These are phyloP conservation scores for Microthlaspi erraticum DNA, from an alignment of 345 rosid genomes.

Conservation along the genomic window DNA sequence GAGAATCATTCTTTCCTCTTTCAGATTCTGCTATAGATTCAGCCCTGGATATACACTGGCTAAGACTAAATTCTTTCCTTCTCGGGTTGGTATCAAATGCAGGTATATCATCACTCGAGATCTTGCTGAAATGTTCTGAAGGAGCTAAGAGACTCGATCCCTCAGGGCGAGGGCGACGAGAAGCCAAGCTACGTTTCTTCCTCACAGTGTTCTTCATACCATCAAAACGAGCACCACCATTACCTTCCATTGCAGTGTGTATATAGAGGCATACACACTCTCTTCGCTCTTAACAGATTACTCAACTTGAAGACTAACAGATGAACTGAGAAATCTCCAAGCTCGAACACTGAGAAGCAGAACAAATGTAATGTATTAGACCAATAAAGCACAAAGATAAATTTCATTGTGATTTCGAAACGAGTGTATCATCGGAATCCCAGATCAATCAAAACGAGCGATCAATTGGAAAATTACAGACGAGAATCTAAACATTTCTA, in stretches of 20 bases:
- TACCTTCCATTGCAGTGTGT: conserved; percentile 58
- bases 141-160: conserved; percentile 44
- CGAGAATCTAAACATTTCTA: background rate
- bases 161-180: conserved; percentile 71
- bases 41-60: conserved; percentile 59
- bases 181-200: conserved; percentile 73
- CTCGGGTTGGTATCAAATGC: conserved; percentile 55
- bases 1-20: conserved; percentile 49
- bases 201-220: conserved; percentile 56
- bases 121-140: conserved; percentile 59
- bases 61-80: conserved; percentile 75
- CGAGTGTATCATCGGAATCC: conserved; percentile 3
- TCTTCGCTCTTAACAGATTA: background rate
- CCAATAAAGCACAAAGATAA: conserved; percentile 12
- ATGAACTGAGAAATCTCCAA: background rate
- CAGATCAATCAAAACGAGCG: conserved; percentile 19
- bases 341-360: conserved; percentile 19
- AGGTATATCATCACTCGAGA: conserved; percentile 67
- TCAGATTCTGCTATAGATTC: conserved; percentile 49
- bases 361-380: conserved; percentile 18
- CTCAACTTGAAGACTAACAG: conserved; percentile 5
- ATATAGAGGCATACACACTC: conserved; percentile 21
- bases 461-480: background rate
- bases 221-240: conserved; percentile 45
- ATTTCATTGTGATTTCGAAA: background rate